Base-by-base conservation (phyloP, 352 stramenopile genomes). In the Pythium catenulatum region DNA sequence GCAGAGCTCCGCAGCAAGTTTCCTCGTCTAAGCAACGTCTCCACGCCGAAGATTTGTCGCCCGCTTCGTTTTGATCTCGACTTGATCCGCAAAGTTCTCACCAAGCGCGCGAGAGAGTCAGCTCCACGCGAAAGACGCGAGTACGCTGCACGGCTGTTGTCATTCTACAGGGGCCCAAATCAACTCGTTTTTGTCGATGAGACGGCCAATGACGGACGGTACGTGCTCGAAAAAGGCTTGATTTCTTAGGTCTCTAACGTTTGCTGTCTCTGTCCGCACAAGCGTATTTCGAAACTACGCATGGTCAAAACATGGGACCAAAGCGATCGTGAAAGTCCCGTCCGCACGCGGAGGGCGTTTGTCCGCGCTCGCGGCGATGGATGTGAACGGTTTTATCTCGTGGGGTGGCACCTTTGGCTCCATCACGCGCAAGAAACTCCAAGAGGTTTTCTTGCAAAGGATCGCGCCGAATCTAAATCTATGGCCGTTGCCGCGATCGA, bases 401-500 rank as follows among this genome's bases (percentile, higher is more conserved):
- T 32, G 30, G 9, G 52, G 27, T n/a, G n/a, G n/a, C n/a, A n/a
- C n/a, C n/a, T n/a, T n/a, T n/a, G 19, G 19, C 52, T n/a, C n/a
- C n/a, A n/a, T n/a, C n/a, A n/a, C n/a, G n/a, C n/a, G n/a, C 32
- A 37, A 50, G 2, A 52, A 34, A 3, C 90, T 90, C 48, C 82
- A 89, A 48, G 19, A 63, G 1, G 56, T 27, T 2, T 65, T 82
- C 52, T 15, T 65, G 2, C 46, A 17, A 1, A 34, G 25, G 5
- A 43, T 80, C 4, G n/a, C 45, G 2, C 72, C 72, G 3, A 45
- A 81, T 21, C 74, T 92, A 0, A 90, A 92, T 63, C 78, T 85
- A 15, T 92, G 82, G 69, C 82, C 82, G 11, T 59, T 83, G 5
- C 82, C 86, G 19, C 66, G 76, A n/a, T 92, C 70, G 3, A 88